phyloP scores from a whole-genome alignment of 441 rosid genomes.

The Jatropha podagrica region DNA sequence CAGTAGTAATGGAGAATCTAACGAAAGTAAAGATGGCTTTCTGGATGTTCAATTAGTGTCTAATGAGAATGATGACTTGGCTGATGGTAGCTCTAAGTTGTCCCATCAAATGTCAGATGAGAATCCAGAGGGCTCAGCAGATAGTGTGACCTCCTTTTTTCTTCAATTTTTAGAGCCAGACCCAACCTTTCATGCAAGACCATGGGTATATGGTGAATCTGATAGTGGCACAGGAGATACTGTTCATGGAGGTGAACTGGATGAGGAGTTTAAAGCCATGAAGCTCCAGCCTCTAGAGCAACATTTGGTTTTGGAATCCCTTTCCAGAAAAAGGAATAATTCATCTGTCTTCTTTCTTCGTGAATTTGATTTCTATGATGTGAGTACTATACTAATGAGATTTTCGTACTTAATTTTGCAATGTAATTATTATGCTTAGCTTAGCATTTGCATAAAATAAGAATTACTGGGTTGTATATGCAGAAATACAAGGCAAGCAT shows the following conservation, averaged over 20 bases:
- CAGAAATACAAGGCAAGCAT: slow-evolving; percentile 60
- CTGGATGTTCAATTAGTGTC: slow-evolving; percentile 29
- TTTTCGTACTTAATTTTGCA: not conserved
- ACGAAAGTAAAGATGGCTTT: slow-evolving; percentile 10
- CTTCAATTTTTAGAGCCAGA: slow-evolving; percentile 35
- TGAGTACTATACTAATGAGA: slow-evolving; percentile 34
- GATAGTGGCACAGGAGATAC: slow-evolving; percentile 11
- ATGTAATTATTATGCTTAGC: not conserved
- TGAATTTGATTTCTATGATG: slow-evolving; percentile 69
- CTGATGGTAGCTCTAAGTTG: slow-evolving; percentile 20
- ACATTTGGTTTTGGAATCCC: slow-evolving; percentile 60
- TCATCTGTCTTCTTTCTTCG: slow-evolving; percentile 65
- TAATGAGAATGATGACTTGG: slow-evolving; percentile 25
- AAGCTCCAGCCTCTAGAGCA: slow-evolving; percentile 23
- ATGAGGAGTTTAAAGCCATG: slow-evolving; percentile 19
- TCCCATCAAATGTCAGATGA: slow-evolving; percentile 14
- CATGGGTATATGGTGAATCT: slow-evolving; percentile 14
- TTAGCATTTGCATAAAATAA: not conserved
- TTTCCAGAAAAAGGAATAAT: slow-evolving; percentile 45
- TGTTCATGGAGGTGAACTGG: slow-evolving; percentile 18
- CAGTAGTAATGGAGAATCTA: slow-evolving; percentile 23
- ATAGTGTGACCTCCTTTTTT: slow-evolving; percentile 19
- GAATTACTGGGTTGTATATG: slow-evolving; percentile 16
- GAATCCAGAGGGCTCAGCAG: slow-evolving; percentile 17
- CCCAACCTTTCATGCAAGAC: slow-evolving; percentile 24